These are phyloP conservation scores for Grosmannia huntii DNA, from an alignment of 2,329 filamentous ascomycete species.

Conservation along the genomic window DNA sequence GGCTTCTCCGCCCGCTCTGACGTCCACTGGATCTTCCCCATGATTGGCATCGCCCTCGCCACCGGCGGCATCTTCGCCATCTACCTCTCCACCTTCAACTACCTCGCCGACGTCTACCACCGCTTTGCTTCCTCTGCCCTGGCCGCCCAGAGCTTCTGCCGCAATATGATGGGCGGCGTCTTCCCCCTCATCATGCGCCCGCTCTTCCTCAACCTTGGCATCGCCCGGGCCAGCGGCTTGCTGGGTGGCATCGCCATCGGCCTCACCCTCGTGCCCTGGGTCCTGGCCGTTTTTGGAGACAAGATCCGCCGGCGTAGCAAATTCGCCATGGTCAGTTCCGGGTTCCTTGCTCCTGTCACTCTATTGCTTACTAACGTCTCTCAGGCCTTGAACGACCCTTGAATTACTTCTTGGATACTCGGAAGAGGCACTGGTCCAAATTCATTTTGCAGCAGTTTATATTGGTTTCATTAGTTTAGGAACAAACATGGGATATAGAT, in stretches of 20 bases:
- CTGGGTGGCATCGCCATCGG: slow-evolving; percentile 58
- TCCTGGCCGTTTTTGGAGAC: slow-evolving; percentile 66
- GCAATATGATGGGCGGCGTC: slow-evolving; percentile 68
- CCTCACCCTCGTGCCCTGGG: slow-evolving; percentile 77
- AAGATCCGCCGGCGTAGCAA: slow-evolving; percentile 63
- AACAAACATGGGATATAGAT: neutral
- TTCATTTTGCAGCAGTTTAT: too few species aligned
- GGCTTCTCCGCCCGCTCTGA: slow-evolving; percentile 53
- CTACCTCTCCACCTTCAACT: slow-evolving; percentile 85
- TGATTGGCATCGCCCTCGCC: slow-evolving; percentile 57
- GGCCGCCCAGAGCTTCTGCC: slow-evolving; percentile 74
- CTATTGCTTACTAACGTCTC: neutral
- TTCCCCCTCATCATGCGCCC: slow-evolving; percentile 67
- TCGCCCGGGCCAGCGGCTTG: slow-evolving; percentile 57
- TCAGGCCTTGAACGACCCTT: neutral
- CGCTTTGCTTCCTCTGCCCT: slow-evolving; percentile 74
- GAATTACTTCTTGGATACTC: neutral
- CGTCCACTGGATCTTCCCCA: slow-evolving; percentile 60
- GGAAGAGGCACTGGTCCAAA: too few species aligned
- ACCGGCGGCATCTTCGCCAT: slow-evolving; percentile 80
- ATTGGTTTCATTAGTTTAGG: too few species aligned
- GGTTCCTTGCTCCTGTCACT: neutral
- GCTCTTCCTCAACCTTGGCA: slow-evolving; percentile 62
- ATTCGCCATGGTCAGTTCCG: slow-evolving; percentile 49
- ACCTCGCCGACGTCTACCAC: slow-evolving; percentile 79